Evolutionary conservation across 441 rosid genomes (phyloP).

Genomic region (Arabidopsis hybrid): DNA sequence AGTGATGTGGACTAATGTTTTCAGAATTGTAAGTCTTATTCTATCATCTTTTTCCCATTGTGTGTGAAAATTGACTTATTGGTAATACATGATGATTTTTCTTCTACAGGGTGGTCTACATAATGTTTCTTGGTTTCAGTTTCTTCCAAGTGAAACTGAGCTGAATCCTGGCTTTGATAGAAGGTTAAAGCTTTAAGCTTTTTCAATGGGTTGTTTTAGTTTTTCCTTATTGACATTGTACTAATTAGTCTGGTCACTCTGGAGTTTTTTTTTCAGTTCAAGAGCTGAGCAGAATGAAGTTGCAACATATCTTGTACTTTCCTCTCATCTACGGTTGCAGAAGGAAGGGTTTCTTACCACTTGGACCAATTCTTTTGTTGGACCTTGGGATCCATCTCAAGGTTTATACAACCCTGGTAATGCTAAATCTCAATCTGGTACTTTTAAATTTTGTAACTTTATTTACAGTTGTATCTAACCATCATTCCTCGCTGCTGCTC

Average conservation of each 20-base stretch:
- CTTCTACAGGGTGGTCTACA: conserved; percentile 83
- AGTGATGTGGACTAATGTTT: conserved; percentile 98
- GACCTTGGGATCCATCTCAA: conserved; percentile 99
- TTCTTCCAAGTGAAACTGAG: conserved; percentile 90
- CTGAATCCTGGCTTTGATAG: conserved; percentile 70
- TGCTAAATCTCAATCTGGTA: neutral
- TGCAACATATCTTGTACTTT: conserved; percentile 85
- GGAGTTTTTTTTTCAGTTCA: conserved; percentile 48
- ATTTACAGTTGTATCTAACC: conserved; percentile 5
- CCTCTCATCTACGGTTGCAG: conserved; percentile 90
- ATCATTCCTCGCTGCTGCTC: conserved; percentile 16
- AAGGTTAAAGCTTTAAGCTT: conserved; percentile 61
- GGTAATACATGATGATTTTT: neutral
- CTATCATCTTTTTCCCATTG: neutral
- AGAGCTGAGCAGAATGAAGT: conserved; percentile 90
- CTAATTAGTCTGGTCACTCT: conserved; percentile 29
- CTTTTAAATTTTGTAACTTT: conserved; percentile 9
- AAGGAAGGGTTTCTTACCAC: conserved; percentile 89
- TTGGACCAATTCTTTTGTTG: conserved; percentile 99
- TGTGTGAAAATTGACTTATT: neutral
- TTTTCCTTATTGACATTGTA: conserved; percentile 6
- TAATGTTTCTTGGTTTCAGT: conserved; percentile 97
- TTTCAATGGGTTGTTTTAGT: neutral
- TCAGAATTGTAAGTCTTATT: conserved; percentile 70
- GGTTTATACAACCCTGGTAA: conserved; percentile 98